phyloP scores from a whole-genome alignment of 345 rosid species.

The Citrus sp. region DNA sequence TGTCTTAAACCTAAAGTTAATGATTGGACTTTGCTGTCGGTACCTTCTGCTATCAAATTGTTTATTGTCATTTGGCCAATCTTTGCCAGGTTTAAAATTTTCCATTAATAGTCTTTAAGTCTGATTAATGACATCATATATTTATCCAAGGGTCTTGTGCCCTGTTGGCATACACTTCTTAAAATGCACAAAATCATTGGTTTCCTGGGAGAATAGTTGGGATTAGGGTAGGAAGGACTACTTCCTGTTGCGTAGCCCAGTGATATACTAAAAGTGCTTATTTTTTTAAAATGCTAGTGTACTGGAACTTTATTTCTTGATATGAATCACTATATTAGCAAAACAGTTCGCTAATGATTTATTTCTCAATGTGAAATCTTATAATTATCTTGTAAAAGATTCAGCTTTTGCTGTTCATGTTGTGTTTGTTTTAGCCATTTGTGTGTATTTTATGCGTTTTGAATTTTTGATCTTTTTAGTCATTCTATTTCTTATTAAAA shows the following conservation, averaged over 20 bases:
- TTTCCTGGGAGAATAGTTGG: background rate
- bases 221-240: background rate
- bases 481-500: too few relatives aligned
- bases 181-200: background rate
- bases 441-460: background rate
- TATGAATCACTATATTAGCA: background rate
- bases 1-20: background rate
- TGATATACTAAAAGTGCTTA: background rate
- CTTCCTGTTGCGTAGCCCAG: background rate
- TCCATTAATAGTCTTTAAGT: background rate
- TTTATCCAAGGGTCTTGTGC: background rate
- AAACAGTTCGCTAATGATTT: background rate
- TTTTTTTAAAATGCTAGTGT: background rate
- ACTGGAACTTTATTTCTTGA: background rate
- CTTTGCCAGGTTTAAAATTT: background rate
- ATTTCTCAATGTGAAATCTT: background rate
- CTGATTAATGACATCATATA: background rate
- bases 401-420: background rate
- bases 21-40: background rate
- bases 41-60: background rate
- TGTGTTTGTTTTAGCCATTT: background rate
- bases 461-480: background rate
- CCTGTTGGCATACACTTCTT: background rate
- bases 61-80: background rate
- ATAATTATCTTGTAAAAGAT: background rate